Evolutionary conservation across 164 flowering plant genomes (phyloP).

Genomic region (Magnolia officinalis): DNA sequence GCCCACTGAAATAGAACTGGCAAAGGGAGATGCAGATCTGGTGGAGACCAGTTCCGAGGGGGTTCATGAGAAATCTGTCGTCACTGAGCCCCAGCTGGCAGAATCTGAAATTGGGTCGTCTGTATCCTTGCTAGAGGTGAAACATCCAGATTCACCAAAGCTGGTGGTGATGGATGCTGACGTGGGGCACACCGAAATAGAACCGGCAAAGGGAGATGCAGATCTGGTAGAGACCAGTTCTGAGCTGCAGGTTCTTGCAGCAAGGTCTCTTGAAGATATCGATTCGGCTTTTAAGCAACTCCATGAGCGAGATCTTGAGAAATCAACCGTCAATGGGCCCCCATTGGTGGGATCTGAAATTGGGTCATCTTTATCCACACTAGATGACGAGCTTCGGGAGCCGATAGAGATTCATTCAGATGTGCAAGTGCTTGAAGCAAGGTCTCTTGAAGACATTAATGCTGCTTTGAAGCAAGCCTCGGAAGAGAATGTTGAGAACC

Average conservation of each 20-base stretch:
- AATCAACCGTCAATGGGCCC: neutral
- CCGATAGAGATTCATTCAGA: conserved; percentile 7
- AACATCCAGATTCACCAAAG: neutral
- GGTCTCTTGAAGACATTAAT: conserved; percentile 6
- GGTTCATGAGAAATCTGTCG: neutral
- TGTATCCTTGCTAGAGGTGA: neutral
- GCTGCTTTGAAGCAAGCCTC: conserved; percentile 6
- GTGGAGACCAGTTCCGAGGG: neutral
- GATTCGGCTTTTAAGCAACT: conserved; percentile 8
- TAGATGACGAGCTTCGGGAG: neutral
- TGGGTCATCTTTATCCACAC: neutral
- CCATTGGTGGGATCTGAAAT: conserved; percentile 4
- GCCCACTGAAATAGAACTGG: neutral
- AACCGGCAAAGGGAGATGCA: conserved; percentile 3
- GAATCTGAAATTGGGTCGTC: neutral
- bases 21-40: conserved; percentile 9
- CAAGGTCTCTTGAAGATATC: conserved; percentile 12
- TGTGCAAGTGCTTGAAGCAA: conserved; percentile 15
- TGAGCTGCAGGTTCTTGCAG: conserved; percentile 16
- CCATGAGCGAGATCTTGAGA: neutral
- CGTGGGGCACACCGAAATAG: conserved; percentile 2
- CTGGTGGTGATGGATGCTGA: neutral
- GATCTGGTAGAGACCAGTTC: conserved; percentile 8
- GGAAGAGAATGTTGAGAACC: conserved; percentile 14
- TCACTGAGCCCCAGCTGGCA: neutral